These are phyloP conservation scores for Protomyces lactucae-debilis DNA, from an alignment of 1,139 yeast genomes.

Conservation along the genomic window DNA sequence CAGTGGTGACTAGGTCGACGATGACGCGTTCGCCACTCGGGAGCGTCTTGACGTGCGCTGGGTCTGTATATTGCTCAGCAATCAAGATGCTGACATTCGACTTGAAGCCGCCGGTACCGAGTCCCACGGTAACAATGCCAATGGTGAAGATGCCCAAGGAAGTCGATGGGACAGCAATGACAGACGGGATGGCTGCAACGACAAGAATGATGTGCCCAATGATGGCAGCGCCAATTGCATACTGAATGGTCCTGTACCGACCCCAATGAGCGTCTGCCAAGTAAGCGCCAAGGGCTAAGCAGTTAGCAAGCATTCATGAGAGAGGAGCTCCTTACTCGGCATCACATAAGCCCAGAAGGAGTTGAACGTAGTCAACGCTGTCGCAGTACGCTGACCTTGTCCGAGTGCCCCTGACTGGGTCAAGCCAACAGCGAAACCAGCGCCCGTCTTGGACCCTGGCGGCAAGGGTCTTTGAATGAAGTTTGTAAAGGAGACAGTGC, in stretches of 20 bases:
- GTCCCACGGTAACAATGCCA: conserved; percentile 63
- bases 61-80: conserved; percentile 65
- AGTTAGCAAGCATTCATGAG: neutral
- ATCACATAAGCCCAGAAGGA: conserved; percentile 81
- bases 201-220: conserved; percentile 59
- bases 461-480: conserved; percentile 53
- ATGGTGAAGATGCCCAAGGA: conserved; percentile 53
- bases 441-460: conserved; percentile 4
- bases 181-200: conserved; percentile 64
- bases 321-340: conserved; percentile 43
- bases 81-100: conserved; percentile 72
- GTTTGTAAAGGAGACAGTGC: conserved; percentile 45
- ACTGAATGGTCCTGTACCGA: conserved; percentile 62
- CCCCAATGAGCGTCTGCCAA: conserved; percentile 72
- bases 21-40: conserved; percentile 64
- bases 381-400: conserved; percentile 60
- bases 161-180: conserved; percentile 46
- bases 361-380: conserved; percentile 69
- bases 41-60: conserved; percentile 55
- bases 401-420: conserved; percentile 59
- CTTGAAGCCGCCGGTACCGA: conserved; percentile 80
- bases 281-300: conserved; percentile 58
- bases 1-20: conserved; percentile 63
- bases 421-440: conserved; percentile 35
- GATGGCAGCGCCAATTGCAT: conserved; percentile 57